Evolutionary conservation across 768 basidiomycete genomes (phyloP), one percentile per base, ranked within the genome.

Genomic region (Boletus rex-veris): DNA sequence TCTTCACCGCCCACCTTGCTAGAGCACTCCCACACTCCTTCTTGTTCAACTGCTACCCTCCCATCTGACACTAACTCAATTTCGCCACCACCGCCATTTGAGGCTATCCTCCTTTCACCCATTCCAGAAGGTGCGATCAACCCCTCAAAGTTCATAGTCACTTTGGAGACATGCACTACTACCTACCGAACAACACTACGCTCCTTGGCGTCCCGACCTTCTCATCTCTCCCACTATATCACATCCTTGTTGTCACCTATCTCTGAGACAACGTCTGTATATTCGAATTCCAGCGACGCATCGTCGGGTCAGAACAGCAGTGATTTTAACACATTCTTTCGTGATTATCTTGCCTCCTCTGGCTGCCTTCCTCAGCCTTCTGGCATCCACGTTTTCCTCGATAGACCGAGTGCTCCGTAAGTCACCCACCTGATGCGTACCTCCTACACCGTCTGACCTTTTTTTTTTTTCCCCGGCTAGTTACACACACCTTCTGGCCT

Each of bases 331-430:
- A 65, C 79, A 0, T 74, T 78, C 54, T 85, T 88, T 64, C 80
- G 77, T 38, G 77, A 80, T 28, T 88, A 90, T 58, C 79, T 88
- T 8, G 70, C 79, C 14, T 80, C 84, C 7, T 80, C 82, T 50
- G 85, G 83, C 7, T 70, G 82, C 37, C 64, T 85, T 4, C 60
- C 72, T 1, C 77, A 74, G 24, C 64, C 76, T 3, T 74, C 80
- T 36, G 75, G 69, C 41, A 69, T 91, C 35, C 86, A 90, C 57
- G 61, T 92, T 14, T 93, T 93, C 71, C 74, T 93, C 21, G 90
- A 93, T 64, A 77, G 90, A 24, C 80, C 90, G 1, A 90, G 90
- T 60, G 74, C 83, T 30, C 86, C 90, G 88, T 91, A 71, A 76
- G 89, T 79, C 10, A 12, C n/a, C 26, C 30, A 8, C 35, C 7